These are phyloP conservation scores for Carpinus fangiana DNA, from an alignment of 306 rosid species.

Conservation along the genomic window DNA sequence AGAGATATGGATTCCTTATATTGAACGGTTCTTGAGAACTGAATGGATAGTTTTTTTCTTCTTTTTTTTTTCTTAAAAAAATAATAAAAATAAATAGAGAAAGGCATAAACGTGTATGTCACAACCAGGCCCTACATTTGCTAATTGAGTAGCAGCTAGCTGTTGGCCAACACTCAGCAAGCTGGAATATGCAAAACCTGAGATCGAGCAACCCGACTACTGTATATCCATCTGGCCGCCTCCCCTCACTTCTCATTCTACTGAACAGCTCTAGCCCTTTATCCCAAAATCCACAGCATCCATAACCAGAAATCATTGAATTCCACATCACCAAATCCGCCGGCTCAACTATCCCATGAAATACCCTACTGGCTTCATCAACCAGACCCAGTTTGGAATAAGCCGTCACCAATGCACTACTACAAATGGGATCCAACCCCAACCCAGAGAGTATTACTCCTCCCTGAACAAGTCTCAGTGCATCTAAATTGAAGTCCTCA, in stretches of 20 bases:
- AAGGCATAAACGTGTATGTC: conserved; percentile 75
- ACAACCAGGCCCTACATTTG: conserved; percentile 53
- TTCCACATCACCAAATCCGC: conserved; percentile 86
- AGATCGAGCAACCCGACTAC: conserved; percentile 63
- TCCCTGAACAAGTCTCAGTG: conserved; percentile 41
- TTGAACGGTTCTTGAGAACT: too few relatives aligned
- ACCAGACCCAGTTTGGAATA: conserved; percentile 65
- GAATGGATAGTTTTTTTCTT: too few relatives aligned
- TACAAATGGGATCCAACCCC: conserved; percentile 37
- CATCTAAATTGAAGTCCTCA: conserved; percentile 32
- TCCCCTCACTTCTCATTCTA: conserved; percentile 55
- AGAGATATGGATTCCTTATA: too few relatives aligned
- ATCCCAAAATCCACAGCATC: conserved; percentile 55
- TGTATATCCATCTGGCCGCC: conserved; percentile 70
- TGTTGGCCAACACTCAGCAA: conserved; percentile 56
- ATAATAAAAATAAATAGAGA: too few relatives aligned
- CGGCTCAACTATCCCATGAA: conserved; percentile 47
- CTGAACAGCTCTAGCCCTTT: conserved; percentile 54
- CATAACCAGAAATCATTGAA: conserved; percentile 73
- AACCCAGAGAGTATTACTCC: conserved; percentile 39
- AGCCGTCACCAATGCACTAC: conserved; percentile 62
- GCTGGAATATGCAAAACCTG: conserved; percentile 51
- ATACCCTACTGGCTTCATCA: conserved; percentile 65
- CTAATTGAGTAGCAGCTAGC: conserved; percentile 64
- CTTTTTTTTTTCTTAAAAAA: too few relatives aligned